Evolutionary conservation across 441 rosid genomes (phyloP).

Genomic region (Flueggea neowawraea): DNA sequence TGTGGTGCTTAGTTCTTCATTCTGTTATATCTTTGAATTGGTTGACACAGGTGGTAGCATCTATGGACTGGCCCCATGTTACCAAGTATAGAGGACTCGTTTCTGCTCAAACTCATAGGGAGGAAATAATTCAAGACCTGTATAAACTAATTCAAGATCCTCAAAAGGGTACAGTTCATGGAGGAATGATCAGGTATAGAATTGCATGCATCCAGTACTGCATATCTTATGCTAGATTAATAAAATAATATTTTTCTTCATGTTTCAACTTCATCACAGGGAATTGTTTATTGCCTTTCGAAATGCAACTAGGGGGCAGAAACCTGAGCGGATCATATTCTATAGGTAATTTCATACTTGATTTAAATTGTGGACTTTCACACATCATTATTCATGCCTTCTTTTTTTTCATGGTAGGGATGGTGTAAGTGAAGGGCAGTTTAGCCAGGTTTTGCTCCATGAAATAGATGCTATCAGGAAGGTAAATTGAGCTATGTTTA

Average conservation of each 20-base stretch:
- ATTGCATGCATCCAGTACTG: neutral
- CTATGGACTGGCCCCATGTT: constrained; percentile 82
- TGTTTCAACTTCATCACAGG: constrained; percentile 27
- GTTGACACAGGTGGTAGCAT: constrained; percentile 60
- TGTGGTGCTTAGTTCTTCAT: neutral
- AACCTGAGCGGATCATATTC: constrained; percentile 60
- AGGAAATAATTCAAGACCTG: constrained; percentile 63
- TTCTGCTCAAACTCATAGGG: constrained; percentile 55
- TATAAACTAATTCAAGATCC: constrained; percentile 34
- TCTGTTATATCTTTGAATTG: neutral
- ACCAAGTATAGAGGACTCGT: constrained; percentile 62
- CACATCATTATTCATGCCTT: neutral
- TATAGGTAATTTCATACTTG: constrained; percentile 42
- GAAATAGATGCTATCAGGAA: constrained; percentile 61
- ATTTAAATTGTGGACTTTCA: neutral
- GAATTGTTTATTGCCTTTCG: constrained; percentile 48
- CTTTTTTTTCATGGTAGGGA: constrained; percentile 41
- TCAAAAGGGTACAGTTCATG: constrained; percentile 20
- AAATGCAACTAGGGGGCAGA: constrained; percentile 33
- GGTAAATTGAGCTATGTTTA: constrained; percentile 24
- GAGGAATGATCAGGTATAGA: constrained; percentile 64
- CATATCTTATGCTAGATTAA: neutral
- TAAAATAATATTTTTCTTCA: neutral
- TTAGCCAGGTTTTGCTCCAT: constrained; percentile 54
- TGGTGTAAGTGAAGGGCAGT: constrained; percentile 89